phyloP scores from a whole-genome alignment of 768 basidiomycete genomes.

The Russula brevipes region DNA sequence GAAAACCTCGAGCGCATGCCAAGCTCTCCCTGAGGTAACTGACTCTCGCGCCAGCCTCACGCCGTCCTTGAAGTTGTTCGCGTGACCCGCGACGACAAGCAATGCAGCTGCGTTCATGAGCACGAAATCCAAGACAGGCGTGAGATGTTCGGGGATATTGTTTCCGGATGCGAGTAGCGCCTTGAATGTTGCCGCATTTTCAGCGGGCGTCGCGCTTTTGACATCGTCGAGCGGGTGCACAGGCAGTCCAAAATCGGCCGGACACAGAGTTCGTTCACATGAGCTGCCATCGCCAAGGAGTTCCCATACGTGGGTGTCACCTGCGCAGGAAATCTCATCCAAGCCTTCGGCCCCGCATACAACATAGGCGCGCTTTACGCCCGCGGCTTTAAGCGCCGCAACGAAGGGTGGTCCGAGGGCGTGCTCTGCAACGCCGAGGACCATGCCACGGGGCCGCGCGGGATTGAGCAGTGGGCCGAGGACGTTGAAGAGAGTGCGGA shows the following conservation, averaged over 20 bases:
- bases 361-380: slow-evolving; percentile 80
- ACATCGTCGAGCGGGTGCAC: slow-evolving; percentile 67
- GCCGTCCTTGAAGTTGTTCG: slow-evolving; percentile 63
- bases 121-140: slow-evolving; percentile 78
- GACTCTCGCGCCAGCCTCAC: slow-evolving; percentile 61
- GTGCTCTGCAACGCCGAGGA: slow-evolving; percentile 82
- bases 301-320: slow-evolving; percentile 81
- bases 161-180: slow-evolving; percentile 55
- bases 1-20: slow-evolving; percentile 21
- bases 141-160: slow-evolving; percentile 50
- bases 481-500: slow-evolving; percentile 95
- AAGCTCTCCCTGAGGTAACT: slow-evolving; percentile 51
- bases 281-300: slow-evolving; percentile 60
- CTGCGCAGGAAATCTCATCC: slow-evolving; percentile 95
- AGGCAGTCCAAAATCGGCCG: slow-evolving; percentile 71
- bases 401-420: slow-evolving; percentile 82
- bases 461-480: slow-evolving; percentile 95
- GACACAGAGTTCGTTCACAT: slow-evolving; percentile 56
- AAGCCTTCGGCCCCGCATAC: slow-evolving; percentile 90
- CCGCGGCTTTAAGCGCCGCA: slow-evolving; percentile 60
- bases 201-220: slow-evolving; percentile 62
- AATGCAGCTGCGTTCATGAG: slow-evolving; percentile 87
- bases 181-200: slow-evolving; percentile 75
- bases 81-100: slow-evolving; percentile 77
- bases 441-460: slow-evolving; percentile 77